These are phyloP conservation scores for Aspergillus melleus DNA, from an alignment of 2,329 filamentous ascomycete species.

Conservation along the genomic window DNA sequence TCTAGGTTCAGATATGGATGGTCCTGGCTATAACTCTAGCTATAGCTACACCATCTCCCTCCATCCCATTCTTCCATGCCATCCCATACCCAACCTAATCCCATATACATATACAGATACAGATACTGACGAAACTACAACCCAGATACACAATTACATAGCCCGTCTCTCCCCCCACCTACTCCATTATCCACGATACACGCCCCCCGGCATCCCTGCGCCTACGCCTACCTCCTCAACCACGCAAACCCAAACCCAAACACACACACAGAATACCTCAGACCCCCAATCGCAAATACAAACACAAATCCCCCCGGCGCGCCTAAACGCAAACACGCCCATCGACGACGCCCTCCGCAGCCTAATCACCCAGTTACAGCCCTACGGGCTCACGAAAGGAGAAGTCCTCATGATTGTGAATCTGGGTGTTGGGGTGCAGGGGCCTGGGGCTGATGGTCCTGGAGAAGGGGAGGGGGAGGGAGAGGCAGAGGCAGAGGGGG, in stretches of 20 bases:
- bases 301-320: conserved; percentile 9
- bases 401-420: conserved; percentile 50
- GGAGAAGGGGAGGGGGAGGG: conserved; percentile 19
- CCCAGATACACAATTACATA: conserved; percentile 44
- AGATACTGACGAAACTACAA: neutral
- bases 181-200: conserved; percentile 38
- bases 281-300: neutral
- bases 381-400: conserved; percentile 47
- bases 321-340: conserved; percentile 25
- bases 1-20: too few species aligned
- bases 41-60: too few species aligned
- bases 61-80: too few species aligned
- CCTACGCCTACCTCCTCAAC: conserved; percentile 25
- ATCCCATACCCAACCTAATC: too few species aligned
- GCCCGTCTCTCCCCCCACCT: conserved; percentile 42
- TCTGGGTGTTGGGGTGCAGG: conserved; percentile 40
- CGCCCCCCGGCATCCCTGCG: conserved; percentile 13
- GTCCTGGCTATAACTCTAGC: too few species aligned
- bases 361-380: conserved; percentile 37
- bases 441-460: neutral
- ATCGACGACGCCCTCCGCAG: conserved; percentile 40
- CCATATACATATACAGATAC: too few species aligned
- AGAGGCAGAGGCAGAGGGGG: neutral
- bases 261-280: neutral
- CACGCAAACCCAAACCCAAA: neutral